Evolutionary conservation across 768 basidiomycete genomes (phyloP), one percentile per base, ranked within the genome.

Genomic region (Lactarius sp.): DNA sequence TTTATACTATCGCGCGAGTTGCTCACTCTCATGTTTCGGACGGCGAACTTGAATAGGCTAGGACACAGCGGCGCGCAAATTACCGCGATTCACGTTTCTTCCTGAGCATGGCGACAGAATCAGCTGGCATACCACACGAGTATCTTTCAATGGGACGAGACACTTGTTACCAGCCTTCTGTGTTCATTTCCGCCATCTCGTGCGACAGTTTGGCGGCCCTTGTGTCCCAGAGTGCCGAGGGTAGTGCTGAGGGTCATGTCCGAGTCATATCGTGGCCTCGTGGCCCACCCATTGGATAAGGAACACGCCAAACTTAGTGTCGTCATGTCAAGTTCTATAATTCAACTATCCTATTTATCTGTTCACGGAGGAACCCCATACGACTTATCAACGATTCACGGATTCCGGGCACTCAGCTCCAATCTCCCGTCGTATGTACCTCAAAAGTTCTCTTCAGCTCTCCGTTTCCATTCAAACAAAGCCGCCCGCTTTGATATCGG

Each of bases 401-500:
- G 55, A 70, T 5, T 62, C 46, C 14, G 69, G 70, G 47, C 58
- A 69, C 37, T 70, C 69, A 72, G 59, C 41, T 73, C 20, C 68
- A 70, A 31, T 71, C 74, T 4, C 65, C 75, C 41, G 51, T 60
- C 13, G 51, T 59, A 16, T 65, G 68, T 27, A 70, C 68, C 22
- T 76, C 74, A 2, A 59, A 71, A n/a, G 75, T 77, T 27, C 67
- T 75, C 3, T 65, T 66, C 14, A 65, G 54, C 3, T 78, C 78
- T 1, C 76, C 78, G 4, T 79, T 79, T 63, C 77, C 77, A 10
- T 75, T 75, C 52, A 50, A 63, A 41, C 71, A 14, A 71, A 71
- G 27, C 66, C 75, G 7, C 78, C 77, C 6, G 73, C 70, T n/a
- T 58, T 66, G 27, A 60, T 73, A 52, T 60, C 51, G 16, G 14